phyloP scores from a whole-genome alignment of 306 rosid genomes.

The Myrica gale region DNA sequence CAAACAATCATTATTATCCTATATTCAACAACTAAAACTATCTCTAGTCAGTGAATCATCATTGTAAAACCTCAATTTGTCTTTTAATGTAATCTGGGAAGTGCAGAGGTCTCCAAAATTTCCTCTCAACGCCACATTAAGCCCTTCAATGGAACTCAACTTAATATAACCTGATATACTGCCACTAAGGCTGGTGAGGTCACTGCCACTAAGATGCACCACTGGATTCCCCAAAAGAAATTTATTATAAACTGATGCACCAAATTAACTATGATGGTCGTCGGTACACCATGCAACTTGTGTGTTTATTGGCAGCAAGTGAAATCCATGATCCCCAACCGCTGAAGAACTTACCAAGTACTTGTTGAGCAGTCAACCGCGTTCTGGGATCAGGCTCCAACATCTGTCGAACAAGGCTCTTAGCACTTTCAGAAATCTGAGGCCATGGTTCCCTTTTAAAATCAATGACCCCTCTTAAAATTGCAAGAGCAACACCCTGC shows the following conservation, averaged over 20 bases:
- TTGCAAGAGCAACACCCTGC: slow-evolving; percentile 96
- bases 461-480: slow-evolving; percentile 90
- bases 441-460: slow-evolving; percentile 99
- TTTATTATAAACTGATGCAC: background rate
- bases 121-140: background rate
- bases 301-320: slow-evolving; percentile 1
- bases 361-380: slow-evolving; percentile 93
- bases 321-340: slow-evolving; percentile 19
- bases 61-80: background rate
- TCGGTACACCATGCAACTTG: background rate
- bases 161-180: background rate
- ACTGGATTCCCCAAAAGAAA: background rate
- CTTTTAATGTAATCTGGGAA: background rate
- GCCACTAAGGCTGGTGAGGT: background rate
- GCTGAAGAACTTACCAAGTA: slow-evolving; percentile 74
- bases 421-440: slow-evolving; percentile 92
- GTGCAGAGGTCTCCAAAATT: background rate
- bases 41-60: background rate
- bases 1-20: too few relatives aligned
- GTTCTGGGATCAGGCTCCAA: slow-evolving; percentile 79
- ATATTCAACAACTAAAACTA: background rate
- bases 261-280: background rate
- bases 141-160: background rate
- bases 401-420: slow-evolving; percentile 94
- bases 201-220: background rate